These are phyloP conservation scores for Aureobasidium pullulans DNA, from an alignment of 2,329 filamentous ascomycete genomes.

Conservation along the genomic window DNA sequence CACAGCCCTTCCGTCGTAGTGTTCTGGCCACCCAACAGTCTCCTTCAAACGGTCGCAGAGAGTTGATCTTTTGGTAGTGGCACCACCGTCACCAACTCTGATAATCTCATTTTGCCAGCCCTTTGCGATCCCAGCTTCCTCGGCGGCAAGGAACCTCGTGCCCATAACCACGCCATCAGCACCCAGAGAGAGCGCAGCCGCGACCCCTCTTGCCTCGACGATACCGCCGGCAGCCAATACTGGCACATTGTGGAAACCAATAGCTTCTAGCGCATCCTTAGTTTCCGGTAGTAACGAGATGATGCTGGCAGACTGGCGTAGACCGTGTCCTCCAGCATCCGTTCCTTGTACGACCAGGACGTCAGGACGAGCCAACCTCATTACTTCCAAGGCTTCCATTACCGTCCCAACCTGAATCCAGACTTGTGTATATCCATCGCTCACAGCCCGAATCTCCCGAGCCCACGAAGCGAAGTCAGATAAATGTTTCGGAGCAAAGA, in stretches of 20 bases:
- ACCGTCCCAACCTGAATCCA: conserved; percentile 58
- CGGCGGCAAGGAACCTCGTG: conserved; percentile 52
- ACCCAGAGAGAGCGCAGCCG: conserved; percentile 45
- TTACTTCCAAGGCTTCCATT: conserved; percentile 42
- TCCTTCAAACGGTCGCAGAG: conserved; percentile 48
- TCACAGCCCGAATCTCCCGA: conserved; percentile 21
- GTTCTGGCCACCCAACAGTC: conserved; percentile 49
- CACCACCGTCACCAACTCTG: conserved; percentile 41
- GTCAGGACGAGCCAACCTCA: conserved; percentile 42
- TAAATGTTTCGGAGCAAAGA: conserved; percentile 51
- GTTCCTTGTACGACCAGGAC: conserved; percentile 54
- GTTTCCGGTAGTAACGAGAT: conserved; percentile 53
- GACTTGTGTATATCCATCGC: conserved; percentile 34
- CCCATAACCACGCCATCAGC: conserved; percentile 51
- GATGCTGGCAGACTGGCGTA: conserved; percentile 46
- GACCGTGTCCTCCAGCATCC: conserved; percentile 59
- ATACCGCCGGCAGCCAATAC: conserved; percentile 50
- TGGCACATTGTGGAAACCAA: conserved; percentile 15
- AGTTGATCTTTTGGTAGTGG: conserved; percentile 41
- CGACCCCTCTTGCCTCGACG: conserved; percentile 45
- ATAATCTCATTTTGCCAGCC: conserved; percentile 42
- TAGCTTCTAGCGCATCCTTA: conserved; percentile 34
- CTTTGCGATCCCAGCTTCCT: conserved; percentile 36
- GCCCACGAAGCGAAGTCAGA: conserved; percentile 31
- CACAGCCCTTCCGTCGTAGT: conserved; percentile 51